Evolutionary conservation across 2,329 filamentous ascomycete genomes (phyloP).

Genomic region (Microsporum audouinii): DNA sequence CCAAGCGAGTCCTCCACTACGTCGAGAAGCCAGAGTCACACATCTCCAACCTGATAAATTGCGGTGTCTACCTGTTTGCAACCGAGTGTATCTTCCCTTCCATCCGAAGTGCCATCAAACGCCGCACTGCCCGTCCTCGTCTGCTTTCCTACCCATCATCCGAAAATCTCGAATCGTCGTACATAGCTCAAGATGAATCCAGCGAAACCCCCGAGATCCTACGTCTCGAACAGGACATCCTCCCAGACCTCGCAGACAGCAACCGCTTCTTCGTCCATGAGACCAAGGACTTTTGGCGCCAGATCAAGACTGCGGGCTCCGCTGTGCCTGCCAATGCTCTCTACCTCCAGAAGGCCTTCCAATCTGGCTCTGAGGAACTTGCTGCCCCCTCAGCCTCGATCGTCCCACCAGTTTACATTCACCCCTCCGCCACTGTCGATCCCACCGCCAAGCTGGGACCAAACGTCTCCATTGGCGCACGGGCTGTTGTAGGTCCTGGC

Average conservation of each 20-base stretch:
- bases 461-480: conserved; percentile 92
- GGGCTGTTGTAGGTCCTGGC: conserved; percentile 70
- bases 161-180: conserved; percentile 71
- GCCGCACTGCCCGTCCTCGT: conserved; percentile 79
- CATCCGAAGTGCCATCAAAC: conserved; percentile 90
- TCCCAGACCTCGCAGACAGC: conserved; percentile 89
- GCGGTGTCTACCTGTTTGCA: conserved; percentile 93
- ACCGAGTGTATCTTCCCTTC: conserved; percentile 94
- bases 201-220: conserved; percentile 73
- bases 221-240: conserved; percentile 90
- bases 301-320: conserved; percentile 98
- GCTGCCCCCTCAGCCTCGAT: conserved; percentile 75
- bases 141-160: conserved; percentile 91
- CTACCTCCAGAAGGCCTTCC: conserved; percentile 88
- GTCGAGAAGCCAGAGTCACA: conserved; percentile 97
- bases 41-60: conserved; percentile 98
- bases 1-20: conserved; percentile 92
- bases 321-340: conserved; percentile 93
- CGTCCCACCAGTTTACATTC: conserved; percentile 86
- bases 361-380: conserved; percentile 69
- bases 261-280: conserved; percentile 98
- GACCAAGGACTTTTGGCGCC: conserved; percentile 98
- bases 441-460: conserved; percentile 93
- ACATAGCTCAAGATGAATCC: conserved; percentile 59
- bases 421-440: conserved; percentile 80